These are phyloP conservation scores for Kregervanrija fluxuum DNA, from an alignment of 805 yeast genomes.

Conservation along the genomic window DNA sequence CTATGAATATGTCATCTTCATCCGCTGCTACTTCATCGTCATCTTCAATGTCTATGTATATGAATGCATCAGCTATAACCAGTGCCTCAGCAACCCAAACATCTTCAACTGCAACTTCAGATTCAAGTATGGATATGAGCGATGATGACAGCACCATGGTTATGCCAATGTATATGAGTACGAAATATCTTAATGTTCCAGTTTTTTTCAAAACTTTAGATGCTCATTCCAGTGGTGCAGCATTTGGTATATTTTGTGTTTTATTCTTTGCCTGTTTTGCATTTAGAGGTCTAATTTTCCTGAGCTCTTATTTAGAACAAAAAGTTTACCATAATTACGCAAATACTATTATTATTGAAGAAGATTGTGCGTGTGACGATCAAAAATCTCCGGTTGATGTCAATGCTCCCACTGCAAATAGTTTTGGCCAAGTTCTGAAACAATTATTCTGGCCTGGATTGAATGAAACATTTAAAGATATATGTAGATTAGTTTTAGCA, in stretches of 20 bases:
- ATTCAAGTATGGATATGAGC: constrained; percentile 4
- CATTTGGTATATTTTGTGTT: constrained; percentile 66
- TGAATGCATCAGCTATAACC: constrained; percentile 14
- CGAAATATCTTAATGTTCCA: constrained; percentile 45
- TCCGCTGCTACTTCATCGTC: constrained; percentile 5
- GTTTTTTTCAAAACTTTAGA: constrained; percentile 50
- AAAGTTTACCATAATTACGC: constrained; percentile 46
- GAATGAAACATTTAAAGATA: constrained; percentile 39
- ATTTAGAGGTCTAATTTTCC: constrained; percentile 52
- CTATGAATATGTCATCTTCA: neutral
- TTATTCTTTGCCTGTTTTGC: constrained; percentile 52
- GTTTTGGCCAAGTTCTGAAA: constrained; percentile 11
- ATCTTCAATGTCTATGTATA: constrained; percentile 9
- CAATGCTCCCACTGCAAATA: constrained; percentile 5
- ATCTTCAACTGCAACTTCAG: constrained; percentile 4
- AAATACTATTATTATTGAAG: constrained; percentile 24
- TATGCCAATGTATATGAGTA: constrained; percentile 56
- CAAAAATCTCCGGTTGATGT: constrained; percentile 6
- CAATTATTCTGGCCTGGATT: constrained; percentile 29
- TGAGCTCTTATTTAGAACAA: constrained; percentile 59
- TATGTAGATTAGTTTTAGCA: constrained; percentile 46
- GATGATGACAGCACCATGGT: constrained; percentile 23
- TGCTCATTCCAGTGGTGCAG: constrained; percentile 51
- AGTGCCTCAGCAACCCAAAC: constrained; percentile 10
- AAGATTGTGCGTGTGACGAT: constrained; percentile 26